These are phyloP conservation scores for Aleurites moluccanus DNA, from an alignment of 441 rosid species.

Conservation along the genomic window DNA sequence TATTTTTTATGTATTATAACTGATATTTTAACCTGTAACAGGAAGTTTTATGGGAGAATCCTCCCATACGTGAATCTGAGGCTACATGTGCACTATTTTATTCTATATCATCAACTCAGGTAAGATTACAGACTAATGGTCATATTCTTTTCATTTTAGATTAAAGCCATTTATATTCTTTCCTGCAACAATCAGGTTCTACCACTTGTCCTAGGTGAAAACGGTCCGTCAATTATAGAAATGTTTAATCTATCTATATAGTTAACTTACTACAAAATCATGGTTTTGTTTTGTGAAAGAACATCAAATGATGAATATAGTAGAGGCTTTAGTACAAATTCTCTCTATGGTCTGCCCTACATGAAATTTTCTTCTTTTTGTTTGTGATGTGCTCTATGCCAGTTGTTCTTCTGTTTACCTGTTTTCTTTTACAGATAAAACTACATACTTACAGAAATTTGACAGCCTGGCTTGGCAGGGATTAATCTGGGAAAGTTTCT, in stretches of 20 bases:
- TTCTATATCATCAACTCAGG: constrained; percentile 97
- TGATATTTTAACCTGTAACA: constrained; percentile 29
- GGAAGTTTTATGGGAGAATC: constrained; percentile 98
- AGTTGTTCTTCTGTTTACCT: background rate
- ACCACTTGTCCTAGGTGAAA: background rate
- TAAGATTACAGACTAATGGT: constrained; percentile 18
- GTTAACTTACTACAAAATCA: background rate
- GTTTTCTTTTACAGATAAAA: background rate
- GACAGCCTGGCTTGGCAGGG: constrained; percentile 96
- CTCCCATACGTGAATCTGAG: constrained; percentile 75
- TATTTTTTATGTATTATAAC: constrained; percentile 16
- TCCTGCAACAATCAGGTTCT: background rate
- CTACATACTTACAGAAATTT: constrained; percentile 31
- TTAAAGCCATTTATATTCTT: background rate
- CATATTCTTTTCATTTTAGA: constrained; percentile 2
- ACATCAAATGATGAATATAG: background rate
- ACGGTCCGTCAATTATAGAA: background rate
- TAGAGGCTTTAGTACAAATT: background rate
- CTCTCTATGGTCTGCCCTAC: background rate
- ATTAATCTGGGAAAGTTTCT: constrained; percentile 96
- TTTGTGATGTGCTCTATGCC: background rate
- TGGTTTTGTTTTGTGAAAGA: background rate
- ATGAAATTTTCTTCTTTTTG: background rate
- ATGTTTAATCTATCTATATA: background rate
- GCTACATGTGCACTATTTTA: constrained; percentile 90